Evolutionary conservation across 345 rosid genomes (phyloP).

Genomic region (Anastatica hierochuntica): DNA sequence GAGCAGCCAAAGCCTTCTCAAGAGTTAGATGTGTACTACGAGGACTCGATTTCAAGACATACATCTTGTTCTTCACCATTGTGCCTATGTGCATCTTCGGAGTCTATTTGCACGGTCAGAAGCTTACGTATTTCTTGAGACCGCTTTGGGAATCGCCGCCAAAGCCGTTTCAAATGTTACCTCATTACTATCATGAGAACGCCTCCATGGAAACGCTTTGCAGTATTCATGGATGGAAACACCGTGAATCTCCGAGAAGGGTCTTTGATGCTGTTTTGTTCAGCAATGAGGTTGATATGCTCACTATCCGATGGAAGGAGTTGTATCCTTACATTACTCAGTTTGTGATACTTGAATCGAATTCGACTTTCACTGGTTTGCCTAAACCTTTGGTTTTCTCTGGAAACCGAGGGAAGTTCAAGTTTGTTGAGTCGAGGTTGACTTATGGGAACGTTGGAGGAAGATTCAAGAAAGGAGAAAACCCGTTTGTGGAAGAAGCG

Average conservation of each 20-base stretch:
- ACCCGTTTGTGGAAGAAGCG: constrained; percentile 89
- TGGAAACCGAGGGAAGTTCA: constrained; percentile 41
- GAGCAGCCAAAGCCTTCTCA: constrained; percentile 21
- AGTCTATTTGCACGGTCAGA: constrained; percentile 24
- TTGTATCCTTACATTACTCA: constrained; percentile 68
- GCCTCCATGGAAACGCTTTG: constrained; percentile 66
- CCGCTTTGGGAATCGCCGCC: constrained; percentile 28
- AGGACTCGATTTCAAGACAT: constrained; percentile 26
- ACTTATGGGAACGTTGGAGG: constrained; percentile 80
- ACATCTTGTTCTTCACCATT: constrained; percentile 18
- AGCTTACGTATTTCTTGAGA: constrained; percentile 23
- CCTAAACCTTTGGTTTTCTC: constrained; percentile 58
- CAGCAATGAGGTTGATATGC: constrained; percentile 73
- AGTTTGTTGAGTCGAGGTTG: constrained; percentile 62
- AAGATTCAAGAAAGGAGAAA: constrained; percentile 71
- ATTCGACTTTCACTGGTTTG: constrained; percentile 76
- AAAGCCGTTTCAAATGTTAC: constrained; percentile 29
- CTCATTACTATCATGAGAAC: constrained; percentile 74
- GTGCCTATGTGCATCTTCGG: constrained; percentile 10
- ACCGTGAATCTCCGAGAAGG: constrained; percentile 75
- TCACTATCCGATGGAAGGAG: constrained; percentile 81
- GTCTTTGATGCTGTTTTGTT: constrained; percentile 84
- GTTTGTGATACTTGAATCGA: constrained; percentile 84
- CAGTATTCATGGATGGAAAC: constrained; percentile 75
- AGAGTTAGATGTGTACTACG: constrained; percentile 25